A percentile compares a stretch with the other conserved stretches of the same genome.
phyloP scores from a whole-genome alignment of 2,329 filamentous ascomycete species.

The Botryotinia calthae region DNA sequence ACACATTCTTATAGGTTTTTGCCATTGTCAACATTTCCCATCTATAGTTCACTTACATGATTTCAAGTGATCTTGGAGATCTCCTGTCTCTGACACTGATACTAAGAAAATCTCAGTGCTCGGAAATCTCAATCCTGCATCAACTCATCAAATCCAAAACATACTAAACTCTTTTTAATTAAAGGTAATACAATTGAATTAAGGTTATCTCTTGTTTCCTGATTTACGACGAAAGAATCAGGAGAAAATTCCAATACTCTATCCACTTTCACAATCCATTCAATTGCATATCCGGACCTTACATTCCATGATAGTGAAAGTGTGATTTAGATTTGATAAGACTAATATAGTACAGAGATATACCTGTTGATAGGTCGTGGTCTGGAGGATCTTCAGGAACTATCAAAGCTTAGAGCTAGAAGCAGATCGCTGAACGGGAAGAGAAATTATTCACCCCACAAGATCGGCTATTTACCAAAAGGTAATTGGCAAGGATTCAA shows the following conservation, averaged over 20 bases:
- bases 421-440: not conserved
- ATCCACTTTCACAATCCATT: not conserved
- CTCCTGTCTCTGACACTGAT: not conserved
- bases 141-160: not conserved
- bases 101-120: not conserved
- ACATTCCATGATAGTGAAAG: not conserved
- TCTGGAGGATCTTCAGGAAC: not conserved
- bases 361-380: not conserved
- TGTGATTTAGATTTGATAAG: not conserved
- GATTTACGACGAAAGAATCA: not conserved
- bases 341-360: not conserved
- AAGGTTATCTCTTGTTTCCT: not conserved
- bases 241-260: not conserved
- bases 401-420: not conserved
- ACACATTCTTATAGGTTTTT: not conserved
- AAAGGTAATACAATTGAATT: not conserved
- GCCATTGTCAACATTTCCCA: not conserved
- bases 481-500: not conserved
- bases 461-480: not conserved
- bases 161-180: not conserved
- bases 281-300: not conserved
- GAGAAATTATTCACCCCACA: not conserved
- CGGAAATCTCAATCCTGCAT: not conserved
- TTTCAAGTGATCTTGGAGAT: not conserved
- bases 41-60: not conserved